Percentiles rank a stretch among this genome's conserved stretches.
phyloP scores from a whole-genome alignment of 2,329 filamentous ascomycete species.

The Stachybotrys elegans region DNA sequence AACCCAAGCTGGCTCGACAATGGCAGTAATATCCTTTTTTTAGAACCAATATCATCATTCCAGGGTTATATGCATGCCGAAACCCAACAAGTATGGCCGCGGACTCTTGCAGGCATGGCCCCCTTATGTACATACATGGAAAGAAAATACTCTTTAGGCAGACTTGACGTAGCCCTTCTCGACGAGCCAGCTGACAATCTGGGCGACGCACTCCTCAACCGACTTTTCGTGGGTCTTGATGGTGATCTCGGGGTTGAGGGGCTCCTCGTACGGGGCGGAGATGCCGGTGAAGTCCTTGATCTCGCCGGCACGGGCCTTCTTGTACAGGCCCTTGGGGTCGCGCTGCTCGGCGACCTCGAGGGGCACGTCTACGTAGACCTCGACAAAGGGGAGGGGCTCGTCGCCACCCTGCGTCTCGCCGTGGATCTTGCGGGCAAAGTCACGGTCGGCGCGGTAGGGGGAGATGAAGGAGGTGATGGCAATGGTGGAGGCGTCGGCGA shows the following conservation, averaged over 20 bases:
- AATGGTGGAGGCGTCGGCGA: constrained; percentile 82
- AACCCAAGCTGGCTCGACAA: constrained; percentile 14
- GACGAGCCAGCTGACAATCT: constrained; percentile 77
- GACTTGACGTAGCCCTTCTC: constrained; percentile 49
- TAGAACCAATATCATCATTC: constrained; percentile 8
- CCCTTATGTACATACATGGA: not conserved
- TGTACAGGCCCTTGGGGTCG: constrained; percentile 96
- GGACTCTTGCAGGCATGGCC: too few relatives aligned
- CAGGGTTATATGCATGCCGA: not conserved
- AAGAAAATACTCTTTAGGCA: too few relatives aligned
- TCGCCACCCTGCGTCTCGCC: constrained; percentile 50
- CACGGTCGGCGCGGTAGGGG: constrained; percentile 82
- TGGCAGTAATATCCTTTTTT: constrained; percentile 19
- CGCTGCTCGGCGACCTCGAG: constrained; percentile 89
- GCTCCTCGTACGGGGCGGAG: constrained; percentile 90
- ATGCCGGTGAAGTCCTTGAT: constrained; percentile 98
- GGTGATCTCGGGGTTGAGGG: constrained; percentile 77
- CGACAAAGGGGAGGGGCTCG: constrained; percentile 78
- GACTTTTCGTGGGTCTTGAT: constrained; percentile 77
- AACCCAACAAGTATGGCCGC: too few relatives aligned
- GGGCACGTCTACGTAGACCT: constrained; percentile 89
- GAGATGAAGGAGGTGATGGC: constrained; percentile 97
- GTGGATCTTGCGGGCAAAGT: constrained; percentile 78
- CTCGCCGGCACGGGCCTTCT: constrained; percentile 88
- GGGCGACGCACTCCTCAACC: constrained; percentile 81